Conservation (phyloP, 257 asterid species). For the Scutellaria baicalensis region DNA sequence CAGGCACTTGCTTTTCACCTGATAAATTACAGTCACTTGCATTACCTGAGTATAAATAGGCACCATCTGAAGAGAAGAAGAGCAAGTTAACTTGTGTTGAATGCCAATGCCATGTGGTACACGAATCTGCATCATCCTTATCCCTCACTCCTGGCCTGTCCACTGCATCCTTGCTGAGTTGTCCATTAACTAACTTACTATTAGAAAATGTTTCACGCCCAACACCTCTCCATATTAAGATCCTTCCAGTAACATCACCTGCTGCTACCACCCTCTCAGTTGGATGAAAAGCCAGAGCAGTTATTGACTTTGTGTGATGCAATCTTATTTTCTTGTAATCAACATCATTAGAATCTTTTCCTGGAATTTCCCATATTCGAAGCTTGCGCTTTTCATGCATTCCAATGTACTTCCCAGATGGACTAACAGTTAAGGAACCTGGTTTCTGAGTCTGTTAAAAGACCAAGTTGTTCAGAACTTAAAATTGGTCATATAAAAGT, state of each 20-base stretch:
- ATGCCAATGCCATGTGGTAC: constrained; percentile 99
- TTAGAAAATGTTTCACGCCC: constrained; percentile 39
- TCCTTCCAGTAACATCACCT: constrained; percentile 90
- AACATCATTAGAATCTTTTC: constrained; percentile 46
- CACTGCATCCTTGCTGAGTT: constrained; percentile 31
- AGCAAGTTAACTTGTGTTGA: constrained; percentile 73
- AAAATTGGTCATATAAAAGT: background rate
- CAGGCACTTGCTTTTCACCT: constrained; percentile 5
- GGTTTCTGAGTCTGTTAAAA: constrained; percentile 46
- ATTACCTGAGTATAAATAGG: constrained; percentile 88
- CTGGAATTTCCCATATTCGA: constrained; percentile 78
- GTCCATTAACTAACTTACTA: constrained; percentile 26
- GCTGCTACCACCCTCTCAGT: constrained; percentile 79
- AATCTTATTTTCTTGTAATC: constrained; percentile 45
- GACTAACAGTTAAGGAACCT: constrained; percentile 39
- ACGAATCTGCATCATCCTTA: constrained; percentile 74
- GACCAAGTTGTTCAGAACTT: background rate
- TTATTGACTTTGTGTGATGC: constrained; percentile 74
- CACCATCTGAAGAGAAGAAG: constrained; percentile 92
- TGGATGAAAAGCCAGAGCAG: constrained; percentile 89
- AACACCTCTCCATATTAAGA: constrained; percentile 86
- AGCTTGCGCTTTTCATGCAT: constrained; percentile 51
- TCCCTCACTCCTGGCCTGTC: constrained; percentile 82
- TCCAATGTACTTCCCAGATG: constrained; percentile 67
- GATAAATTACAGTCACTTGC: background rate